phyloP scores from a whole-genome alignment of 1,139 yeast species.

The Hyphopichia burtonii region DNA sequence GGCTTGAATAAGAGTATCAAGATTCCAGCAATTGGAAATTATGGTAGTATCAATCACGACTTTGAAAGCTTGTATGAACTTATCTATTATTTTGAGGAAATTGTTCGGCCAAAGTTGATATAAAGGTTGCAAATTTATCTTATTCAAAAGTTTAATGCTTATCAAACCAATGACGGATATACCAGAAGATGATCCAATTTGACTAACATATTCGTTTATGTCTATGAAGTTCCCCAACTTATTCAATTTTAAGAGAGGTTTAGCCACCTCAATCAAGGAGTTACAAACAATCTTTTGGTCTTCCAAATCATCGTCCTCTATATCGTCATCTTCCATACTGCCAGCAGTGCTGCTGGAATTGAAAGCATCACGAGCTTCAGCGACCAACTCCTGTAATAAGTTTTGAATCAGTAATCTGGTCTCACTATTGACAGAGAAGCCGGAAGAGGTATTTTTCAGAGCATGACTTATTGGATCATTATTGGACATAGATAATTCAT shows the following conservation, averaged over 20 bases:
- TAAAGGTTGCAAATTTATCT: slow-evolving; percentile 18
- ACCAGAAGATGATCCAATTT: slow-evolving; percentile 6
- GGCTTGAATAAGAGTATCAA: slow-evolving; percentile 29
- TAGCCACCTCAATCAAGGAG: slow-evolving; percentile 13
- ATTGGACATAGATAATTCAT: too few relatives aligned
- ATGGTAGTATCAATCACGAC: slow-evolving; percentile 25
- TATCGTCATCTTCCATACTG: slow-evolving; percentile 7
- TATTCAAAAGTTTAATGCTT: slow-evolving; percentile 15
- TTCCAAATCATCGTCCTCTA: slow-evolving; percentile 9
- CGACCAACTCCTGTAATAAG: slow-evolving; percentile 19
- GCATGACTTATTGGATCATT: too few relatives aligned
- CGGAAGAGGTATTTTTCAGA: too few relatives aligned
- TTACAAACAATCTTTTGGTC: slow-evolving; percentile 18
- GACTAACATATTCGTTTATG: slow-evolving; percentile 14
- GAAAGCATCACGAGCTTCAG: slow-evolving; percentile 16
- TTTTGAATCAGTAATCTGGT: slow-evolving; percentile 25
- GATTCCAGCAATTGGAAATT: slow-evolving; percentile 31
- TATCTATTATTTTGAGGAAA: slow-evolving; percentile 14
- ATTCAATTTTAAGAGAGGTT: slow-evolving; percentile 23
- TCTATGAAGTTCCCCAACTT: slow-evolving; percentile 27
- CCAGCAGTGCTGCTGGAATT: background rate
- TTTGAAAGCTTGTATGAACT: slow-evolving; percentile 15
- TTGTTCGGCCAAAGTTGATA: slow-evolving; percentile 20
- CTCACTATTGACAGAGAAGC: slow-evolving; percentile 21
- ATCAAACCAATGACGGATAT: slow-evolving; percentile 13